These are phyloP conservation scores for Punica granatum DNA, from an alignment of 345 rosid genomes.

Conservation along the genomic window DNA sequence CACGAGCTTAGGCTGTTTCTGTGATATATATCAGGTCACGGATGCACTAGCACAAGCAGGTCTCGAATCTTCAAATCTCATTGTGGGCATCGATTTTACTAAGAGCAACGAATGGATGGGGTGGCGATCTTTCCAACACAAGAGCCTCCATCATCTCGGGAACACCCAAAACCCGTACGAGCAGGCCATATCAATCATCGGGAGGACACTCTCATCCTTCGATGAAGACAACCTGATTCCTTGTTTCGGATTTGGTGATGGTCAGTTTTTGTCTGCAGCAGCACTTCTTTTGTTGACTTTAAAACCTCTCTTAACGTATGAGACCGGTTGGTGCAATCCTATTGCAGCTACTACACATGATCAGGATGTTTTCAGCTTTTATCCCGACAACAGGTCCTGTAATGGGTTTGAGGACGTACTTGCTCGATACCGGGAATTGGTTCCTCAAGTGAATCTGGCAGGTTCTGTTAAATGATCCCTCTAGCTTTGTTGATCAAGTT, in stretches of 20 bases:
- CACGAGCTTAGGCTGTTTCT: not conserved
- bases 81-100: constrained; percentile 64
- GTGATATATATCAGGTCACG: constrained; percentile 37
- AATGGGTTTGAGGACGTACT: constrained; percentile 47
- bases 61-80: constrained; percentile 71
- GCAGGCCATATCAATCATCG: constrained; percentile 45
- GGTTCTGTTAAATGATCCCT: constrained; percentile 14
- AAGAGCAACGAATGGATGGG: constrained; percentile 82
- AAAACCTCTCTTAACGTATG: not conserved
- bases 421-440: constrained; percentile 36
- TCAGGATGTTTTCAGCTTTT: constrained; percentile 43
- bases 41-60: constrained; percentile 61
- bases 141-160: constrained; percentile 36
- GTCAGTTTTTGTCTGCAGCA: constrained; percentile 14
- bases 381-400: constrained; percentile 31
- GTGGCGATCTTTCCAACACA: constrained; percentile 30
- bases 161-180: constrained; percentile 37
- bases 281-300: not conserved
- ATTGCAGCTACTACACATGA: constrained; percentile 44
- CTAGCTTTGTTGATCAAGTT: too few relatives aligned
- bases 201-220: constrained; percentile 41
- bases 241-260: constrained; percentile 51
- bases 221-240: constrained; percentile 50
- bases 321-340: not conserved
- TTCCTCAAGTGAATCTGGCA: constrained; percentile 34